Conservation (phyloP, 2,329 filamentous ascomycete genomes). For the Sclerotiophoma versabilis region DNA sequence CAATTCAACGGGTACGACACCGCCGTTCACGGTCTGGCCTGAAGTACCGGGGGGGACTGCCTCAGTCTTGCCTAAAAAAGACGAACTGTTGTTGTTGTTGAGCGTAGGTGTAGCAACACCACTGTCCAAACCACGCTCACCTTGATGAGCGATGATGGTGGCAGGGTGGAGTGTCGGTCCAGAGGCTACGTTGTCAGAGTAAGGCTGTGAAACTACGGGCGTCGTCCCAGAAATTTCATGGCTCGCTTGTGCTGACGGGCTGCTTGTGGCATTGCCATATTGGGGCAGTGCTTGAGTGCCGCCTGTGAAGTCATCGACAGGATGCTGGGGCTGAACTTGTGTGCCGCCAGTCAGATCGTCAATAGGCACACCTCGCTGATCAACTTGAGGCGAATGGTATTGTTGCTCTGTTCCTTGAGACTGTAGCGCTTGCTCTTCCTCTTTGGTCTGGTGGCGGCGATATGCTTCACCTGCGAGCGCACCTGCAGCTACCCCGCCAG, state of each 20-base stretch:
- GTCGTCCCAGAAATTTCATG: no score
- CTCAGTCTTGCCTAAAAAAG: constrained; percentile 46
- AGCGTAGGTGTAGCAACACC: constrained; percentile 26
- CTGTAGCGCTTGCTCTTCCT: constrained; percentile 35
- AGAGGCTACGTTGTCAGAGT: background rate
- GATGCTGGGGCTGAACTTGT: constrained; percentile 18
- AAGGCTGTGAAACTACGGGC: no score
- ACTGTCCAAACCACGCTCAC: constrained; percentile 17
- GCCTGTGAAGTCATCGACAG: constrained; percentile 19
- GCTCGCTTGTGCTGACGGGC: background rate
- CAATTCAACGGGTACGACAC: constrained; percentile 29
- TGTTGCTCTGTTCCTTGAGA: constrained; percentile 17
- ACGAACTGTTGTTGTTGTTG: constrained; percentile 17
- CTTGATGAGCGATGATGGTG: constrained; percentile 23
- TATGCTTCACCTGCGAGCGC: constrained; percentile 49
- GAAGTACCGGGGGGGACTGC: constrained; percentile 34
- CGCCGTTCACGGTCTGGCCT: constrained; percentile 40
- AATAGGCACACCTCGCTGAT: constrained; percentile 10
- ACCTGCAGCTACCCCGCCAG: constrained; percentile 52
- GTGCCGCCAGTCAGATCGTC: constrained; percentile 12
- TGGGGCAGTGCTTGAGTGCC: constrained; percentile 8
- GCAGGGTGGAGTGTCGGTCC: constrained; percentile 13
- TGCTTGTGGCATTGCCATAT: background rate
- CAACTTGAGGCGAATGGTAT: constrained; percentile 11
- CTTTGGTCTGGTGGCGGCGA: constrained; percentile 38